Conservation (phyloP, 441 rosid species). For the Erysimum cheiri region DNA sequence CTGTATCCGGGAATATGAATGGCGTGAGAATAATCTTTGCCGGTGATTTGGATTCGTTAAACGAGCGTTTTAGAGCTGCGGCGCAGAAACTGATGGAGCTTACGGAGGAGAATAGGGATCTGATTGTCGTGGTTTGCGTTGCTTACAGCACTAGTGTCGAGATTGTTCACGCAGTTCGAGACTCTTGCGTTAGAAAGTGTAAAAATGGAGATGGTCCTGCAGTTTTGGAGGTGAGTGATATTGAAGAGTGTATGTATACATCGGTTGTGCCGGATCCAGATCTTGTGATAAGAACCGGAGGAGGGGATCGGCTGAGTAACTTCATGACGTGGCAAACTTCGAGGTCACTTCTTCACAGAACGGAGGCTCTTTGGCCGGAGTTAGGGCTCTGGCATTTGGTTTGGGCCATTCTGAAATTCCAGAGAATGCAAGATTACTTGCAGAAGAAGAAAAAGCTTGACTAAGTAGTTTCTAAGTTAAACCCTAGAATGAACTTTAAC, state of each 20-base stretch:
- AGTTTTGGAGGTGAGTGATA: constrained; percentile 44
- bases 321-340: constrained; percentile 59
- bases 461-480: constrained; percentile 12
- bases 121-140: constrained; percentile 42
- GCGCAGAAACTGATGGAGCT: constrained; percentile 49
- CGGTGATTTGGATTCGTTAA: constrained; percentile 49
- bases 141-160: constrained; percentile 47
- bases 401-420: constrained; percentile 54
- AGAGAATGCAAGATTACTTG: constrained; percentile 48
- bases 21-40: constrained; percentile 47
- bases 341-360: constrained; percentile 46
- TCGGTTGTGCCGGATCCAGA: constrained; percentile 51
- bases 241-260: constrained; percentile 51
- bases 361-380: constrained; percentile 57
- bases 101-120: constrained; percentile 41
- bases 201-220: constrained; percentile 14
- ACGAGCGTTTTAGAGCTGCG: constrained; percentile 40
- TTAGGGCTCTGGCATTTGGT: constrained; percentile 53
- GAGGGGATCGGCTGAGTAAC: constrained; percentile 54
- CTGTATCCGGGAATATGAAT: constrained; percentile 33
- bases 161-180: constrained; percentile 49
- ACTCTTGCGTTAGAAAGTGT: constrained; percentile 44
- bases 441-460: constrained; percentile 45
- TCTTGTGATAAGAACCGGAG: constrained; percentile 51
- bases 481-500: background rate